A percentile compares a stretch with the other conserved stretches of the same genome.
phyloP scores from a whole-genome alignment of 306 rosid species.

The Prunus davidiana region DNA sequence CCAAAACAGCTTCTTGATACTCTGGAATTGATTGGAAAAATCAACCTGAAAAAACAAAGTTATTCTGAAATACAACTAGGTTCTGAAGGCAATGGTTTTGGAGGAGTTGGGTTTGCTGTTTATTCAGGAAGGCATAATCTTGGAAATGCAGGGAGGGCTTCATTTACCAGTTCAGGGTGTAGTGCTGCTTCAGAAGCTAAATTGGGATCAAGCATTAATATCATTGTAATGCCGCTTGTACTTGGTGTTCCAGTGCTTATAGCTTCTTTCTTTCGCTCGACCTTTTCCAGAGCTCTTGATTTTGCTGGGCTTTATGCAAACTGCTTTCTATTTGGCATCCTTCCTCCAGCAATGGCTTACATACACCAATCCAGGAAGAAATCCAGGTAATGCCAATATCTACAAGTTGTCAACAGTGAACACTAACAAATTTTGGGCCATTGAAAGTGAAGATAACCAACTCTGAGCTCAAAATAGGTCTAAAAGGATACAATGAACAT shows the following conservation, averaged over 20 bases:
- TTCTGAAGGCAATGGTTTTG: neutral
- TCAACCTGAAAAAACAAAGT: neutral
- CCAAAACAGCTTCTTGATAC: conserved; percentile 64
- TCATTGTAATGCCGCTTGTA: conserved; percentile 28
- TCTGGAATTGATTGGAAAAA: conserved; percentile 24
- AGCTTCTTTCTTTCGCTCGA: conserved; percentile 55
- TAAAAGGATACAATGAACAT: neutral
- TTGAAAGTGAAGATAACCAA: neutral
- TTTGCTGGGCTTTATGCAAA: conserved; percentile 62
- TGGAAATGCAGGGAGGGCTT: conserved; percentile 10
- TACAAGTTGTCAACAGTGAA: neutral
- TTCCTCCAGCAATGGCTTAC: conserved; percentile 62
- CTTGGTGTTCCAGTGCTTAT: conserved; percentile 41
- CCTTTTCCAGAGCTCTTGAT: conserved; percentile 57
- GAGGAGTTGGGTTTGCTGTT: conserved; percentile 14
- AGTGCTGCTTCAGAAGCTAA: neutral
- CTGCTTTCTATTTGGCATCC: conserved; percentile 61
- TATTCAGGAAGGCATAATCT: neutral
- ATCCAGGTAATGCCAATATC: conserved; percentile 33
- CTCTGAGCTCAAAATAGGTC: neutral
- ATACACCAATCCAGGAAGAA: conserved; percentile 47
- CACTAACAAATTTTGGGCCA: neutral
- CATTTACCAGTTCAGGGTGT: conserved; percentile 17
- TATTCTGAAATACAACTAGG: neutral
- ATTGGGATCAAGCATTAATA: conserved; percentile 5